A percentile compares a stretch with the other conserved stretches of the same genome.
Evolutionary conservation across 768 basidiomycete genomes (phyloP).

Genomic region (Stropharia rugosoannulata): DNA sequence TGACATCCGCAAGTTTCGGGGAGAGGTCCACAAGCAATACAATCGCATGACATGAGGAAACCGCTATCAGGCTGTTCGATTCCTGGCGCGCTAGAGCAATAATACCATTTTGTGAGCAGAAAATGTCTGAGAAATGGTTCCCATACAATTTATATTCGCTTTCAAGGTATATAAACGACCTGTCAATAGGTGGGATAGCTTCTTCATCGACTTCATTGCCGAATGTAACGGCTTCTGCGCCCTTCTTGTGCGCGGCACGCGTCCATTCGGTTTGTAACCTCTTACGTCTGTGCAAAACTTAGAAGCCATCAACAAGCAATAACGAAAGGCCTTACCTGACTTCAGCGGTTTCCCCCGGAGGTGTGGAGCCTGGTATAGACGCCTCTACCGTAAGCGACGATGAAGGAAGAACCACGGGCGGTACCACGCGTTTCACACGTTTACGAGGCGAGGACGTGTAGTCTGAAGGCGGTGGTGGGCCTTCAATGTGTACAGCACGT

Average conservation of each 20-base stretch:
- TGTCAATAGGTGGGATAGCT: constrained; percentile 39
- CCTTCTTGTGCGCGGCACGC: constrained; percentile 17
- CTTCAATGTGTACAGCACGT: not conserved
- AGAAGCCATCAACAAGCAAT: not conserved
- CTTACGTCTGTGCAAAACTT: constrained; percentile 17
- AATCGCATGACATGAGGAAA: constrained; percentile 45
- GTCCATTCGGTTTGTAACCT: constrained; percentile 35
- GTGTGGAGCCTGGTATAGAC: not conserved
- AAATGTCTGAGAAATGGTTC: not conserved
- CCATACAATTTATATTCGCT: constrained; percentile 48
- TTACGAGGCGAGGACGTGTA: not conserved
- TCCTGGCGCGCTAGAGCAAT: constrained; percentile 11
- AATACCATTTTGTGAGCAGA: constrained; percentile 14
- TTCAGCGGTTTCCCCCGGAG: not conserved
- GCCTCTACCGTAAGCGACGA: not conserved
- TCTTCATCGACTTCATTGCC: constrained; percentile 43
- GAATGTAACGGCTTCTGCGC: constrained; percentile 34
- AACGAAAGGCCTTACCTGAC: not conserved
- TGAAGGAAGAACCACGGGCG: not conserved
- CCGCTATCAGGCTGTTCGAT: constrained; percentile 19
- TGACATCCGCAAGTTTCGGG: constrained; percentile 48
- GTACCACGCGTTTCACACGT: not conserved
- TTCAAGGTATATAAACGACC: constrained; percentile 53
- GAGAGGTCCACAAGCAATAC: constrained; percentile 30
- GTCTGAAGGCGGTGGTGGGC: not conserved